Percentiles rank a stretch among this genome's conserved stretches.
These are phyloP conservation scores for Guillardia theta DNA, from an alignment of 78 protist species.

Conservation along the genomic window DNA sequence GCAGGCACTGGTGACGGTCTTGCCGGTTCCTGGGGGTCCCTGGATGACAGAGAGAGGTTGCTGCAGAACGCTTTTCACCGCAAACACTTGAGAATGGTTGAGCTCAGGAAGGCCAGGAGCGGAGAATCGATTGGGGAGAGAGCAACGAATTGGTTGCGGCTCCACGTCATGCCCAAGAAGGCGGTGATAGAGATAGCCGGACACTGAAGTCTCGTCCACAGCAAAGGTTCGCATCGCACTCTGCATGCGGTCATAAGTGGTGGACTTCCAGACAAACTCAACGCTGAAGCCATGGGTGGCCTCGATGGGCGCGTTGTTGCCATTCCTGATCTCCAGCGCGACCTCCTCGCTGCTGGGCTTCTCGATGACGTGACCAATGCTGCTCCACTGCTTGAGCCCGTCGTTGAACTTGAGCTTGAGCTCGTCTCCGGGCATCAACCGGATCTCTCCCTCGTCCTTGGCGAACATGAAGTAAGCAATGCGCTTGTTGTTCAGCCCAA, in stretches of 20 bases:
- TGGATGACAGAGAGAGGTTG: conserved; percentile 92
- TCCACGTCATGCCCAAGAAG: conserved; percentile 92
- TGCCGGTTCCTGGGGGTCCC: conserved; percentile 99
- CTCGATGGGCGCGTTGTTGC: conserved; percentile 42
- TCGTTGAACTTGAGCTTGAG: conserved; percentile 57
- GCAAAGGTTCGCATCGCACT: conserved; percentile 90
- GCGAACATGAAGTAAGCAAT: conserved; percentile 82
- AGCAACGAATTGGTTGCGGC: conserved; percentile 35
- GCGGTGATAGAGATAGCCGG: conserved; percentile 82
- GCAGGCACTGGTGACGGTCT: conserved; percentile 96
- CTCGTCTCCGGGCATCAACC: conserved; percentile 86
- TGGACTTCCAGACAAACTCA: conserved; percentile 95
- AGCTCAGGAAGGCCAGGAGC: conserved; percentile 88
- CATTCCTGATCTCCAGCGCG: conserved; percentile 74
- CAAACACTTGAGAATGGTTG: conserved; percentile 88
- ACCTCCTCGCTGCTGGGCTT: conserved; percentile 69
- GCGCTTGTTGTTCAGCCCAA: conserved; percentile 73
- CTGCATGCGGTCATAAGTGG: conserved; percentile 79
- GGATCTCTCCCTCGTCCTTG: conserved; percentile 66
- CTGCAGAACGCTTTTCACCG: conserved; percentile 82
- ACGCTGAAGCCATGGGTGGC: conserved; percentile 60
- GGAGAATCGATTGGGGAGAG: conserved; percentile 66
- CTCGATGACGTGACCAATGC: conserved; percentile 74
- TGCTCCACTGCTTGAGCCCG: conserved; percentile 59
- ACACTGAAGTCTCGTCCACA: conserved; percentile 77